Evolutionary conservation across 139 green algal species (phyloP).

Genomic region (Mesotaenium endlicherianum): DNA sequence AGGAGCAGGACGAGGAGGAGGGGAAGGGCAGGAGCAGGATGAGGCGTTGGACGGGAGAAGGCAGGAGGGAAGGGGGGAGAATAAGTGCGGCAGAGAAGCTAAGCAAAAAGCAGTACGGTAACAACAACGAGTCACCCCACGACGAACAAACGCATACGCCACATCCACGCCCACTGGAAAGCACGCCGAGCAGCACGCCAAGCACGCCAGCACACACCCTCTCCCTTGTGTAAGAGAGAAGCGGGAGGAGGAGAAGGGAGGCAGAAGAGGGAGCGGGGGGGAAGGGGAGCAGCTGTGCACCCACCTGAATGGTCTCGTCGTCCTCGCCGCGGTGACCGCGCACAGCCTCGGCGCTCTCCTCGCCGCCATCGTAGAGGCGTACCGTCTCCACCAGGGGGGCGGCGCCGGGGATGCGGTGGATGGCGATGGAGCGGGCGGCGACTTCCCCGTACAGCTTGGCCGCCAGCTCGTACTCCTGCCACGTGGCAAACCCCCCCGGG

Average conservation of each 20-base stretch:
- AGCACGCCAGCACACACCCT: too few species aligned
- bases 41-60: neutral
- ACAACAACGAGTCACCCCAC: too few species aligned
- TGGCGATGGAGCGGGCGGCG: slow-evolving; percentile 8
- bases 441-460: slow-evolving; percentile 32
- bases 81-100: neutral
- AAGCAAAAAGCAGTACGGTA: neutral
- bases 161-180: too few species aligned
- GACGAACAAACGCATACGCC: too few species aligned
- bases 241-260: neutral
- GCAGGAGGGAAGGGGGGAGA: slow-evolving; percentile 1
- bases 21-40: neutral
- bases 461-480: slow-evolving; percentile 36
- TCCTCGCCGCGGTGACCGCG: slow-evolving; percentile 34
- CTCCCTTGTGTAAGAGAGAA: too few species aligned
- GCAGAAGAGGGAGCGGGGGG: neutral
- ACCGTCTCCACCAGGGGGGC: slow-evolving; percentile 40
- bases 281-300: neutral
- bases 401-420: neutral
- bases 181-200: too few species aligned
- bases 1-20: neutral
- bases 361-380: slow-evolving; percentile 3
- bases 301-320: slow-evolving; percentile 48
- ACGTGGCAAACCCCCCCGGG: neutral
- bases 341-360: slow-evolving; percentile 29